phyloP scores from a whole-genome alignment of 2,329 filamentous ascomycete species.

The Aspergillus niger region DNA sequence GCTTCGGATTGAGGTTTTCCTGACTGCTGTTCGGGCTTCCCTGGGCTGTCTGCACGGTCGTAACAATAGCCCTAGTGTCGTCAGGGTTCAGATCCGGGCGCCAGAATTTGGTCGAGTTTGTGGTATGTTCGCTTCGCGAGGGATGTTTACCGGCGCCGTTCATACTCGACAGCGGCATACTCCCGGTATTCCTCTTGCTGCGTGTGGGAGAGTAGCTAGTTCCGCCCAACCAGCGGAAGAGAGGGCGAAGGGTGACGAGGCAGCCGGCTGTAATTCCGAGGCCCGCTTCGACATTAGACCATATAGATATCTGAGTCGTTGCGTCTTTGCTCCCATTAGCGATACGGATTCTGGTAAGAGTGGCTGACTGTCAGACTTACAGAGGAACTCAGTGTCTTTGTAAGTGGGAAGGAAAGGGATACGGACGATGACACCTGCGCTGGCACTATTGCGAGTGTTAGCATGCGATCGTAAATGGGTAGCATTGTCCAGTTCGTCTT shows the following conservation, averaged over 20 bases:
- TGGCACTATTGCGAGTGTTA: conserved; percentile 33
- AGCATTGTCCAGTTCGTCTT: conserved; percentile 24
- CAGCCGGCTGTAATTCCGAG: conserved; percentile 50
- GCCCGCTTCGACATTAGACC: conserved; percentile 43
- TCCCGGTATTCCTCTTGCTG: conserved; percentile 30
- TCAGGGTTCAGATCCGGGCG: conserved; percentile 33
- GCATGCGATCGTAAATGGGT: conserved; percentile 18
- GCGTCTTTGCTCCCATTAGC: conserved; percentile 26
- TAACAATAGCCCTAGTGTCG: conserved; percentile 29
- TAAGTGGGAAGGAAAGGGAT: conserved; percentile 40
- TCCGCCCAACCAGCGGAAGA: conserved; percentile 46
- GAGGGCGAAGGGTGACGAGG: conserved; percentile 52
- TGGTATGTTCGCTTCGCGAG: conserved; percentile 19
- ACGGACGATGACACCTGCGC: conserved; percentile 40
- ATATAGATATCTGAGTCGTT: conserved; percentile 42
- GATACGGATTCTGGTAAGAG: background rate
- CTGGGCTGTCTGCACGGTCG: conserved; percentile 31
- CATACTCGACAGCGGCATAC: conserved; percentile 35
- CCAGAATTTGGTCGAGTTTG: conserved; percentile 33
- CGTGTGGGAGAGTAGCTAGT: conserved; percentile 27
- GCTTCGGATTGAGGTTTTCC: conserved; percentile 35
- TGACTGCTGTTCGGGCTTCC: conserved; percentile 36
- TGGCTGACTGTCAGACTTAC: conserved; percentile 25
- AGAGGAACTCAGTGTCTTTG: conserved; percentile 36
- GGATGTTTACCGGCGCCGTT: conserved; percentile 21